Conservation (phyloP, 2,329 filamentous ascomycete genomes). For the Trichothecium sympodiale region DNA sequence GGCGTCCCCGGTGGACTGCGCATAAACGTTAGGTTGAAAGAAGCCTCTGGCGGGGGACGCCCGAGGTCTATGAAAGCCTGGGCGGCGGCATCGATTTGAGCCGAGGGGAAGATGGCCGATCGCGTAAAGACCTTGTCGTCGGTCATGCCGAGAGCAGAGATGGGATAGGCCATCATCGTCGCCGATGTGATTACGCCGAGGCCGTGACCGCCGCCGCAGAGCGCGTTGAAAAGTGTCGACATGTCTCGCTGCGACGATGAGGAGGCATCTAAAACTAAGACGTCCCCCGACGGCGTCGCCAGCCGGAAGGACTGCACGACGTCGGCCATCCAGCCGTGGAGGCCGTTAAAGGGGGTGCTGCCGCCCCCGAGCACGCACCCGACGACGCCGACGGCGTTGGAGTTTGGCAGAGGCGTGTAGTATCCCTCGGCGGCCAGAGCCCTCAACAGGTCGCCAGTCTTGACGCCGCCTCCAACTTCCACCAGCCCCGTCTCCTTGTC, state of each 20-base stretch:
- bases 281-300: slow-evolving; percentile 10
- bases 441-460: slow-evolving; percentile 15
- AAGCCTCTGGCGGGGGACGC: slow-evolving; percentile 6
- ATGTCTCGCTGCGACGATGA: too few species aligned
- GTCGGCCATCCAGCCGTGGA: slow-evolving; percentile 22
- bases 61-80: slow-evolving; percentile 12
- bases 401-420: slow-evolving; percentile 19
- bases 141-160: too few species aligned
- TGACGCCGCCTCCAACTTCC: slow-evolving; percentile 16
- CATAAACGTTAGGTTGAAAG: slow-evolving; percentile 12
- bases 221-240: too few species aligned
- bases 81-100: slow-evolving; percentile 11
- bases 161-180: too few species aligned
- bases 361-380: slow-evolving; percentile 17
- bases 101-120: too few species aligned
- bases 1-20: slow-evolving; percentile 18
- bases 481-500: slow-evolving; percentile 14
- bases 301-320: slow-evolving; percentile 16
- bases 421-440: slow-evolving; percentile 12
- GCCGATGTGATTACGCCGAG: too few species aligned
- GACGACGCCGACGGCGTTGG: slow-evolving; percentile 15
- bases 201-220: too few species aligned
- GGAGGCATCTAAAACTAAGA: slow-evolving; percentile 8
- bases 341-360: slow-evolving; percentile 13
- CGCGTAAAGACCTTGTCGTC: too few species aligned